Evolutionary conservation across 805 yeast genomes (phyloP), one percentile per base, ranked within the genome.

Genomic region (Starmerella apis): DNA sequence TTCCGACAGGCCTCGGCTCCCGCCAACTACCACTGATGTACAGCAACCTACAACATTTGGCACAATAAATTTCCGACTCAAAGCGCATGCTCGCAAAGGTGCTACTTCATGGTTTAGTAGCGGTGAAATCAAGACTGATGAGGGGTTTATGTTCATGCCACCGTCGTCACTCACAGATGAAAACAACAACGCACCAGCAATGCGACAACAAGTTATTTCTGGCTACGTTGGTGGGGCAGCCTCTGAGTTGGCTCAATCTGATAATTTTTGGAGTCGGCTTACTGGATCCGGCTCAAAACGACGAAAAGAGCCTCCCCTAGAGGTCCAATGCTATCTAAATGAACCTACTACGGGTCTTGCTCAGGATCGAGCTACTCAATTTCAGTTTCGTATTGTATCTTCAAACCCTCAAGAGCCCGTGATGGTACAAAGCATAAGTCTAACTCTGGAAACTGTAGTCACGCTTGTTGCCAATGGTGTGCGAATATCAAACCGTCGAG

Each of bases 111-210:
- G 53, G 53, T 43, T 50, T 18, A 31, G 30, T 23, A 38, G 38
- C 35, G 31, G 38, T 19, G 50, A 50, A 24, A 35, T 43, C 37
- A 50, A 47, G 38, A 44, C 44, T 7, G 31, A 11, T 4, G 33
- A 32, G 16, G 22, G 24, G 8, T 50, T 50, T 27, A 43, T 47
- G 48, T 50, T 42, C 43, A 42, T 50, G 44, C 53, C 53, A n/a
- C 13, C 39, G 16, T 41, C 39, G 11, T 6, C 42, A 11, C 42
- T 35, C 8, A 24, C 35, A n/a, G 39, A 36, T 18, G 39, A 32
- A 32, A 5, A 44, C 31, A 27, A 22, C 20, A 18, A 27, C 24
- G 37, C 22, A 13, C 19, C 35, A 25, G 35, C n/a, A 2, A 32
- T 38, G 46, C 50, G 25, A 13, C 33, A 32, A 19, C 32, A 28